A percentile compares a stretch with the other conserved stretches of the same genome.
These are phyloP conservation scores for Hypomyces rosellus DNA, from an alignment of 2,329 filamentous ascomycete species.

Conservation along the genomic window DNA sequence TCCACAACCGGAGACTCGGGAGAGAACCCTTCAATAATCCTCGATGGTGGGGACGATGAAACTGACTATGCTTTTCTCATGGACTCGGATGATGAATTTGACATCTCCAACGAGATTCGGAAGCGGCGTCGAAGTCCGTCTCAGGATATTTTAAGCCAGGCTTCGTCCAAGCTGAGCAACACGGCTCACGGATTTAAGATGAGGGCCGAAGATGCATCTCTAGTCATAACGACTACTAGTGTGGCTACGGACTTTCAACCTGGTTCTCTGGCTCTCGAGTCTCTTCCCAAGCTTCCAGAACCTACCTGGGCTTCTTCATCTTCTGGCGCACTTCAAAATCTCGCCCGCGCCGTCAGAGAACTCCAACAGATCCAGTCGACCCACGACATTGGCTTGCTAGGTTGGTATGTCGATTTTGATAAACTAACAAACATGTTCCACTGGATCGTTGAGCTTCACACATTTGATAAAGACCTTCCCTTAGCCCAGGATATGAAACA, in stretches of 20 bases:
- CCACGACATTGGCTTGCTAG: conserved; percentile 58
- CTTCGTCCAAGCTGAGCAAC: conserved; percentile 12
- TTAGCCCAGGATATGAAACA: conserved; percentile 69
- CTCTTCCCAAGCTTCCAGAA: conserved; percentile 54
- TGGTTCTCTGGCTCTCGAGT: conserved; percentile 55
- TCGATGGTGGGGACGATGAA: conserved; percentile 5
- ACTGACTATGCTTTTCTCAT: conserved; percentile 19
- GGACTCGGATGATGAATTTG: conserved; percentile 16
- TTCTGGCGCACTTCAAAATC: conserved; percentile 18
- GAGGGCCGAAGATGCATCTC: background rate
- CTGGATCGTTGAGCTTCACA: conserved; percentile 87
- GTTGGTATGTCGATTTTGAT: conserved; percentile 72
- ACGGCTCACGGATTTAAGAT: background rate
- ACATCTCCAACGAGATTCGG: background rate
- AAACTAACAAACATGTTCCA: conserved; percentile 73
- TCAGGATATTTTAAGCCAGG: background rate
- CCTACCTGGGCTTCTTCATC: conserved; percentile 26
- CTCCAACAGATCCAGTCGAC: conserved; percentile 58
- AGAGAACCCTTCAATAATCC: background rate
- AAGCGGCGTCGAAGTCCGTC: conserved; percentile 6
- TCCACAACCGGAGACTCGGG: no score
- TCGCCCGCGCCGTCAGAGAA: conserved; percentile 49
- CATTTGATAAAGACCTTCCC: conserved; percentile 63
- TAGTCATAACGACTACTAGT: background rate
- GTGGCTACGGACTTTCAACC: conserved; percentile 52